phyloP scores from a whole-genome alignment of 1,139 yeast genomes.

The Diutina neorugosa region DNA sequence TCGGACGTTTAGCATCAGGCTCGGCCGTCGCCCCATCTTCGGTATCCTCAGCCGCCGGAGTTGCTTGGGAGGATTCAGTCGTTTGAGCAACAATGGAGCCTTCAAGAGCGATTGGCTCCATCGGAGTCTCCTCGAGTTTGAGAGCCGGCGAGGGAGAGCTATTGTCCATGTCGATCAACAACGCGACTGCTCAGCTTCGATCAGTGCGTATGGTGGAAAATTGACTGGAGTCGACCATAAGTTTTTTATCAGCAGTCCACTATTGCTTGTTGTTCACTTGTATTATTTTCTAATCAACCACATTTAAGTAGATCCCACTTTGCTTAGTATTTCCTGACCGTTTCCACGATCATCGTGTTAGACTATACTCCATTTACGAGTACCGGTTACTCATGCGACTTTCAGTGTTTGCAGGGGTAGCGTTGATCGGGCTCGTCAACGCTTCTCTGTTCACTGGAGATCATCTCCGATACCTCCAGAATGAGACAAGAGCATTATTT shows the following conservation, averaged over 20 bases:
- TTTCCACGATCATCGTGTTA: too few species aligned
- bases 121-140: background rate
- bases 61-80: background rate
- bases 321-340: too few species aligned
- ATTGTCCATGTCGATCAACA: background rate
- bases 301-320: too few species aligned
- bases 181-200: background rate
- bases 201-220: background rate
- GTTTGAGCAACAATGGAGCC: background rate
- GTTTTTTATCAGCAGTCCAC: too few species aligned
- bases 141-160: background rate
- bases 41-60: background rate
- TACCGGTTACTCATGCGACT: background rate
- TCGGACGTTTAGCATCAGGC: conserved; percentile 3
- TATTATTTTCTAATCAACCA: too few species aligned
- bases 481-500: conserved; percentile 47
- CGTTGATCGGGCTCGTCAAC: background rate
- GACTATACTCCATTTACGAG: background rate
- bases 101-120: background rate
- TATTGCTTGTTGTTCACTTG: too few species aligned
- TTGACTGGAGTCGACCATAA: too few species aligned
- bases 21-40: background rate
- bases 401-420: background rate
- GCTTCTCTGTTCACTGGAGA: conserved; percentile 26
- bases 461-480: conserved; percentile 34